Evolutionary conservation across 2,329 filamentous ascomycete genomes (phyloP), one percentile per base, ranked within the genome.

Genomic region (Cytospora schulzeri): DNA sequence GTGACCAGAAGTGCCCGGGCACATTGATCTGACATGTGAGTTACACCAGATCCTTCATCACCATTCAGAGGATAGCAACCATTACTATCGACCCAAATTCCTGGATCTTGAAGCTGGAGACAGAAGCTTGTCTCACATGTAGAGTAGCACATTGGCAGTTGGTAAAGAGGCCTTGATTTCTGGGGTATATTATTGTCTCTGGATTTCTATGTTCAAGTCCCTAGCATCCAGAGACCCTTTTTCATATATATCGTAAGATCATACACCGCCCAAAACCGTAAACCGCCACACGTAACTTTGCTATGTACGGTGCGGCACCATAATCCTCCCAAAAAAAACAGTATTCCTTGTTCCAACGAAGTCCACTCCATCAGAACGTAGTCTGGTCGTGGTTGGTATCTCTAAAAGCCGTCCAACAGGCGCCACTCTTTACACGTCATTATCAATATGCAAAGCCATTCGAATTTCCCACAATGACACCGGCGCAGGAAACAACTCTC

Each of bases 181-280:
- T 52, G 29, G 26, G 22, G 29, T 31, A 31, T 31, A 31, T 31
- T 62, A 24, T 62, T 65, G 50, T 60, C 50, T 61, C 28, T 50
- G 51, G 28, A 57, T 53, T 57, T 54, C 58, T 60, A 64, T 67
- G 38, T 33, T 38, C 58, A 15, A 38, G 38, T 22, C 59, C 22
- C 51, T 31, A 14, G 41, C 35, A 53, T 52, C 26, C 28, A 56
- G 62, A 54, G 33, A 61, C 52, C 45, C 35, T 28, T 62, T 53
- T 45, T 58, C 59, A 60, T 62, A 65, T 50, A 60, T 58, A 38
- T 65, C 65, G 33, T 65, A 53, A 62, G 55, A 65, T 67, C 65
- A 52, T 67, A 67, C 59, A 59, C 58, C 28, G 19, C 38, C 26
- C 22, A 50, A 50, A 28, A 19, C 58, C 45, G 50, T 15, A 57